A percentile compares a stretch with the other conserved stretches of the same genome.
phyloP scores from a whole-genome alignment of 805 yeast genomes.

The Candida easanensis region DNA sequence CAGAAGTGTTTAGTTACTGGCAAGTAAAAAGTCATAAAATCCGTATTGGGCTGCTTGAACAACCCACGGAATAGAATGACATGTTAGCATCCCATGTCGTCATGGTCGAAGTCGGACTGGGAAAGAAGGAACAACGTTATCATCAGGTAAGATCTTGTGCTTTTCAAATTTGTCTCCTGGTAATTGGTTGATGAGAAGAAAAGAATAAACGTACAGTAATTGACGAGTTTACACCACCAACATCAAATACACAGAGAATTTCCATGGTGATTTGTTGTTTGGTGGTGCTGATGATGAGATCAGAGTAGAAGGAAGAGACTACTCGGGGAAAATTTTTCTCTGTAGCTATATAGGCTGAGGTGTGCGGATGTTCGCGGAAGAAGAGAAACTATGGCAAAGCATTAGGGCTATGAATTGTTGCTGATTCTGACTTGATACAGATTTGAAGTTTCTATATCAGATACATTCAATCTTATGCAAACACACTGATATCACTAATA shows the following conservation, averaged over 20 bases:
- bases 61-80: conserved; percentile 29
- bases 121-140: conserved; percentile 75
- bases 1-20: conserved; percentile 75
- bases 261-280: neutral
- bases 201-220: neutral
- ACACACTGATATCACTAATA: too few relatives aligned
- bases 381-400: neutral
- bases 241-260: neutral
- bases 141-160: conserved; percentile 31
- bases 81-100: conserved; percentile 65
- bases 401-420: conserved; percentile 4
- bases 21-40: conserved; percentile 70
- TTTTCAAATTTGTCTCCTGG: neutral
- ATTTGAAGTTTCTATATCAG: too few relatives aligned
- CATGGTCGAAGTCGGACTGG: conserved; percentile 91
- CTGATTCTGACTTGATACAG: too few relatives aligned
- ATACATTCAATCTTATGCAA: too few relatives aligned
- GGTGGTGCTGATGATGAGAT: neutral
- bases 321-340: neutral
- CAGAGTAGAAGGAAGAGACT: neutral
- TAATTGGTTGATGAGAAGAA: neutral
- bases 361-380: conserved; percentile 7
- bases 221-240: neutral
- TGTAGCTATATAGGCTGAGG: neutral
- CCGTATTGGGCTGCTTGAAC: conserved; percentile 27